Conservation (phyloP, 768 basidiomycete species). For the Hydnomerulius pinastri region DNA sequence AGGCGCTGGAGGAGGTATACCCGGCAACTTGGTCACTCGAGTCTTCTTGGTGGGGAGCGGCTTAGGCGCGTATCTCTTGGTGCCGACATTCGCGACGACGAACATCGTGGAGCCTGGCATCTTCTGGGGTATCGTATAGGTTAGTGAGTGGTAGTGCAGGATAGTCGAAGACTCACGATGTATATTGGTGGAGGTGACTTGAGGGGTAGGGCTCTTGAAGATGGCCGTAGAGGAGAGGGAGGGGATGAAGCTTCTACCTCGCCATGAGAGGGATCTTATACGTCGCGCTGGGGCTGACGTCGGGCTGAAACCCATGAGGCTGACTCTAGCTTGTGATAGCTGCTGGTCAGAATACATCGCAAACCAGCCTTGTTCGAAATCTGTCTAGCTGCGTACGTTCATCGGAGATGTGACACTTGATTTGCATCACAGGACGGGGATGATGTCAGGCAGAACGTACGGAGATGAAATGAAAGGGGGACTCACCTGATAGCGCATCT, state of each 20-base stretch:
- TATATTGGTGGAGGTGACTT: background rate
- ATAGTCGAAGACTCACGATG: background rate
- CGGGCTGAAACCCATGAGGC: background rate
- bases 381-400: background rate
- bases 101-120: slow-evolving; percentile 5
- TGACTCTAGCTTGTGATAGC: background rate
- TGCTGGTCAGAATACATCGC: background rate
- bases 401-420: too few species aligned
- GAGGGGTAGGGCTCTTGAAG: background rate
- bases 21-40: background rate
- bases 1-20: background rate
- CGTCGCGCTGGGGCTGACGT: background rate
- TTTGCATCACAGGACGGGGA: too few species aligned
- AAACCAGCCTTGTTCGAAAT: background rate
- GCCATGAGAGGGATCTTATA: background rate
- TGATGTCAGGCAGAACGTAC: too few species aligned
- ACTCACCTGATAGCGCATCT: too few species aligned
- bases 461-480: too few species aligned
- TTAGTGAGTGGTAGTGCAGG: background rate
- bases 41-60: background rate
- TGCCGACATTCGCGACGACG: slow-evolving; percentile 4
- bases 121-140: background rate
- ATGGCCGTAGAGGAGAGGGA: background rate
- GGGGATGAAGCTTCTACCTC: background rate
- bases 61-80: slow-evolving; percentile 1